Percentiles rank a stretch among this genome's conserved stretches.
Conservation (phyloP, 331 rosid species). For the Prunus yedoensis region DNA sequence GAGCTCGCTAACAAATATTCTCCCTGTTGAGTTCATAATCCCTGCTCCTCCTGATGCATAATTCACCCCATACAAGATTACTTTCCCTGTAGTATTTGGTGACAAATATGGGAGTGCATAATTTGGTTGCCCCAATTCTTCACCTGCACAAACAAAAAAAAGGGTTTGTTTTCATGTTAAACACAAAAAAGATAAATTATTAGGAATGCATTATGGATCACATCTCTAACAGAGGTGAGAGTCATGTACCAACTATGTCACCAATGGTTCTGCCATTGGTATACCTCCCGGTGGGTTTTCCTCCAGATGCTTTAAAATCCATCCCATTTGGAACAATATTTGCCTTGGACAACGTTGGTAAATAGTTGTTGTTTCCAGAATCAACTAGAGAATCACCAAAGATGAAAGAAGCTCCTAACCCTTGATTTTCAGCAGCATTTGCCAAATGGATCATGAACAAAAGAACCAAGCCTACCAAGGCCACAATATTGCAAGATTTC, state of each 20-base stretch:
- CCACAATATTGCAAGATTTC: slow-evolving; percentile 26
- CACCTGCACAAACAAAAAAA: slow-evolving; percentile 46
- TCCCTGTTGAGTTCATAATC: slow-evolving; percentile 85
- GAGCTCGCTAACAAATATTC: slow-evolving; percentile 69
- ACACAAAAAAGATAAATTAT: no score
- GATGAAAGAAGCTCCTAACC: slow-evolving; percentile 77
- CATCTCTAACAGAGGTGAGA: neutral
- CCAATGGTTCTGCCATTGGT: slow-evolving; percentile 97
- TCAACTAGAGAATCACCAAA: slow-evolving; percentile 96
- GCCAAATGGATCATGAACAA: slow-evolving; percentile 31
- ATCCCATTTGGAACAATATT: slow-evolving; percentile 81
- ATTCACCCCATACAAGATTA: slow-evolving; percentile 71
- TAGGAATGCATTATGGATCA: neutral
- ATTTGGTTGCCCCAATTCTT: slow-evolving; percentile 73
- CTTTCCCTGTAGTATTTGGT: slow-evolving; percentile 69
- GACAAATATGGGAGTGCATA: slow-evolving; percentile 75
- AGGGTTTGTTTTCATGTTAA: no score
- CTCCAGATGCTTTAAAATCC: slow-evolving; percentile 70
- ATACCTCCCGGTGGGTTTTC: slow-evolving; percentile 85
- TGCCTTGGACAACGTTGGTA: slow-evolving; percentile 79
- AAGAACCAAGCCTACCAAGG: slow-evolving; percentile 38
- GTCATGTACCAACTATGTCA: slow-evolving; percentile 64
- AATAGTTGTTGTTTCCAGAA: slow-evolving; percentile 89
- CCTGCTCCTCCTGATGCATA: slow-evolving; percentile 99
- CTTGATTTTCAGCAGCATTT: slow-evolving; percentile 38